Conservation (phyloP, 2,329 filamentous ascomycete genomes). For the Aaosphaeria arxii region DNA sequence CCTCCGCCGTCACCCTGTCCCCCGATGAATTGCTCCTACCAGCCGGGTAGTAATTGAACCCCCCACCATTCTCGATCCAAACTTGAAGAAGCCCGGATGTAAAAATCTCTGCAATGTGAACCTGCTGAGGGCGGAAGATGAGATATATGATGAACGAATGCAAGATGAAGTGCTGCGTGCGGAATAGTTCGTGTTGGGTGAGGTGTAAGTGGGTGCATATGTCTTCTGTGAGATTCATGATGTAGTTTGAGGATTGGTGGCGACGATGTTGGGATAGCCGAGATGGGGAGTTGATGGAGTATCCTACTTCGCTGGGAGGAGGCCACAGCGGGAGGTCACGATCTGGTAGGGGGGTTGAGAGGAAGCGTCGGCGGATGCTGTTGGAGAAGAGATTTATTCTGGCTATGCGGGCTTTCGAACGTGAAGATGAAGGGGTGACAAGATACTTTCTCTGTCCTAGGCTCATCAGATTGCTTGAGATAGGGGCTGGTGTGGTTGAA, state of each 20-base stretch:
- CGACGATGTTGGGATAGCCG: constrained; percentile 20
- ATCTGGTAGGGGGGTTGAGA: constrained; percentile 7
- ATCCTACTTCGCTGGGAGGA: constrained; percentile 24
- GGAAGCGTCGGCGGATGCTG: constrained; percentile 11
- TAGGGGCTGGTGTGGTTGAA: constrained; percentile 10
- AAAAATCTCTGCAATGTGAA: constrained; percentile 27
- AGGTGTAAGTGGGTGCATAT: constrained; percentile 15
- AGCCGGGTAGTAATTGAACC: constrained; percentile 27
- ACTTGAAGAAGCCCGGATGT: constrained; percentile 24
- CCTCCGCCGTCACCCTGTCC: constrained; percentile 4
- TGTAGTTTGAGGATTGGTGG: constrained; percentile 20
- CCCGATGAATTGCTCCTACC: constrained; percentile 21
- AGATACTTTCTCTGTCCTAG: constrained; percentile 24
- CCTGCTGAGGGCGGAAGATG: constrained; percentile 20
- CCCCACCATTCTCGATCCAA: constrained; percentile 23
- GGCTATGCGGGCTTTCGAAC: constrained; percentile 13
- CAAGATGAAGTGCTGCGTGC: constrained; percentile 18
- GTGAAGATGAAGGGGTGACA: constrained; percentile 5
- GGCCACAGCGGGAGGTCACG: constrained; percentile 13
- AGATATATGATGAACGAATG: constrained; percentile 26
- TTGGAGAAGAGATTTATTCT: constrained; percentile 15
- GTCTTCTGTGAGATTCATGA: constrained; percentile 31
- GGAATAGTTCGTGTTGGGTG: neutral
- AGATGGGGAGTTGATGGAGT: constrained; percentile 14
- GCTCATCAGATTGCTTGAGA: constrained; percentile 3